Evolutionary conservation across 805 yeast species (phyloP).

Genomic region (Saccharomyces kudriavzevii): DNA sequence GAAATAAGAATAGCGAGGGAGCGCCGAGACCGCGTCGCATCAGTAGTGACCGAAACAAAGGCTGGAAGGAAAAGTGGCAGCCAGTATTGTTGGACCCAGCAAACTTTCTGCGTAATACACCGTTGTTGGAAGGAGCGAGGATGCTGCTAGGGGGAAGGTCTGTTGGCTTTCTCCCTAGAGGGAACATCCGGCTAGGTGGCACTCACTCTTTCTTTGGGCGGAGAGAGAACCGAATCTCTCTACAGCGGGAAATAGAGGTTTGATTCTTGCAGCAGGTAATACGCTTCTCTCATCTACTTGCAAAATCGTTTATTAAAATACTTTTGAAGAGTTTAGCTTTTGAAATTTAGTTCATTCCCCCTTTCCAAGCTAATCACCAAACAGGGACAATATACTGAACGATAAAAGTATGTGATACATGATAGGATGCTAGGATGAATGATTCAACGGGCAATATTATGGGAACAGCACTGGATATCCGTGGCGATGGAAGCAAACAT

Average conservation of each 20-base stretch:
- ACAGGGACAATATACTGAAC: background rate
- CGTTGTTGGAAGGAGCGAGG: background rate
- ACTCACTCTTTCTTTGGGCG: background rate
- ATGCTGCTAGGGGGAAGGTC: background rate
- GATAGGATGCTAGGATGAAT: background rate
- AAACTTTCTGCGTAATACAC: background rate
- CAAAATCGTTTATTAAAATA: background rate
- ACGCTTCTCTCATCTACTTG: background rate
- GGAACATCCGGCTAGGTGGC: background rate
- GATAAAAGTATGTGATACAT: background rate
- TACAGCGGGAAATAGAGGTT: background rate
- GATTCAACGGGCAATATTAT: background rate
- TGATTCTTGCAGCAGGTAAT: background rate
- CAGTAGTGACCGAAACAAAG: background rate
- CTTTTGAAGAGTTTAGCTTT: background rate
- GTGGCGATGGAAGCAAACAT: background rate
- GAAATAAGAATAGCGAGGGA: background rate
- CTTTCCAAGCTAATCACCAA: background rate
- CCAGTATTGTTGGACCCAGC: background rate
- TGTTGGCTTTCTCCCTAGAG: background rate
- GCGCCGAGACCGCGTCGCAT: background rate
- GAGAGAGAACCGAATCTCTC: background rate
- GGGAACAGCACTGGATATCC: background rate
- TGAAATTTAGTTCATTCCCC: background rate
- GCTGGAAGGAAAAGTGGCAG: background rate